Evolutionary conservation across 306 rosid species (phyloP), one percentile per base, ranked within the genome.

Genomic region (Castanea mollissima): DNA sequence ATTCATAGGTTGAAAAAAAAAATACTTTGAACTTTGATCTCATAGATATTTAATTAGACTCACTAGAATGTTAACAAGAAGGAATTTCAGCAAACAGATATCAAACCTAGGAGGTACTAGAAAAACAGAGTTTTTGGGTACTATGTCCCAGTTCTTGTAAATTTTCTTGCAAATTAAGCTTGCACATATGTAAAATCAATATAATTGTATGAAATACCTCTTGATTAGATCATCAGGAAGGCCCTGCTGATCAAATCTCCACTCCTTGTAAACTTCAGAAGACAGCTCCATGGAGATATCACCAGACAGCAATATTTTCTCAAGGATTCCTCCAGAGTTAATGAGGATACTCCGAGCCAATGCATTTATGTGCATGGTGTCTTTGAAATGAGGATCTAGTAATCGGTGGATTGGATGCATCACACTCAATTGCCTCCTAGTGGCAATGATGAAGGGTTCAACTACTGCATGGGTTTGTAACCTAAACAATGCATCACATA

Each of bases 381-480:
- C 93, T 78, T 76, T 91, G 85, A 93, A 88, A 83, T 93, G 93
- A 82, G 95, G 93, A 72, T 72, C 85, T 87, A 93, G 73, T 25
- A 91, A 74, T 85, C 80, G 64, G 64, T 90, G 88, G 79, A 91
- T 80, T 62, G 97, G 98, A 73, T 93, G 98, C 89, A 86, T 87
- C 29, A 77, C 88, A 78, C 98, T 93, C 4, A 93, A 78, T 75
- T 85, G 88, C 85, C 97, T 93, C 80, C 85, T 88, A 44, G 97
- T 86, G 74, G 97, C 94, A 86, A 93, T 83, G 78, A 93, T 87
- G 88, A 93, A 93, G 25, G 97, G 98, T 82, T 93, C 97, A 44
- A 91, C 86, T 60, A 87, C 91, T 21, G 93, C 98, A 80, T 91
- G 93, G 10, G 90, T 90, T 60, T 85, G 82, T 79, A 93, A 83